phyloP scores from a whole-genome alignment of 169 alveolate genomes.

The Plasmodium coatneyi region DNA sequence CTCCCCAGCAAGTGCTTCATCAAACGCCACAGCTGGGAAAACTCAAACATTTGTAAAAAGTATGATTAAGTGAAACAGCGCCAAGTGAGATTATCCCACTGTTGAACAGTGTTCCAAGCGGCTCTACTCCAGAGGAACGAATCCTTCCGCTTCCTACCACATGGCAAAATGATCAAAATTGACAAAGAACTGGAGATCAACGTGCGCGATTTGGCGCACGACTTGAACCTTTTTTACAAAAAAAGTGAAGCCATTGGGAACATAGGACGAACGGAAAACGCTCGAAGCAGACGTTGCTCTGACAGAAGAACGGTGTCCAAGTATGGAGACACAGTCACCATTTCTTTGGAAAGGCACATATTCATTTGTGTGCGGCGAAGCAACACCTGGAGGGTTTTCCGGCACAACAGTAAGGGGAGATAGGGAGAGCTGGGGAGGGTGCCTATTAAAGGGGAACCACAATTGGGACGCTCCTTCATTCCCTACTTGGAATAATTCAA shows the following conservation, averaged over 20 bases:
- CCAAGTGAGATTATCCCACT: not conserved
- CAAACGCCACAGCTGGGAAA: not conserved
- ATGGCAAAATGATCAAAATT: constrained; percentile 34
- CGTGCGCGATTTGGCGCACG: constrained; percentile 25
- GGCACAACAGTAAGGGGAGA: constrained; percentile 35
- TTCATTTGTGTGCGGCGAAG: constrained; percentile 24
- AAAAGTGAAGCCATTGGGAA: constrained; percentile 13
- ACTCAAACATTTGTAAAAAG: not conserved
- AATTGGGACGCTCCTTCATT: not conserved
- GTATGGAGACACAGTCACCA: constrained; percentile 32
- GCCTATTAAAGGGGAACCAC: not conserved
- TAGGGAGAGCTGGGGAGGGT: not conserved
- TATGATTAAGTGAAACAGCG: not conserved
- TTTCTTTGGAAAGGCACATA: constrained; percentile 27
- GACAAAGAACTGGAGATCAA: constrained; percentile 19
- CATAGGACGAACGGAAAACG: constrained; percentile 13
- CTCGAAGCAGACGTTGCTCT: not conserved
- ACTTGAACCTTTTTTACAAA: constrained; percentile 28
- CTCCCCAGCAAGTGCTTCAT: not conserved
- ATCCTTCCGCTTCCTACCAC: not conserved
- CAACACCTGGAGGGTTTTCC: constrained; percentile 33
- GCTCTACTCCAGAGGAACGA: not conserved
- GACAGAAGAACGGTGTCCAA: constrained; percentile 34
- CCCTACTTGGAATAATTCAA: not conserved
- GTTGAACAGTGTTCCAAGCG: not conserved